phyloP scores from a whole-genome alignment of 345 rosid species.

The Arabis alpina region DNA sequence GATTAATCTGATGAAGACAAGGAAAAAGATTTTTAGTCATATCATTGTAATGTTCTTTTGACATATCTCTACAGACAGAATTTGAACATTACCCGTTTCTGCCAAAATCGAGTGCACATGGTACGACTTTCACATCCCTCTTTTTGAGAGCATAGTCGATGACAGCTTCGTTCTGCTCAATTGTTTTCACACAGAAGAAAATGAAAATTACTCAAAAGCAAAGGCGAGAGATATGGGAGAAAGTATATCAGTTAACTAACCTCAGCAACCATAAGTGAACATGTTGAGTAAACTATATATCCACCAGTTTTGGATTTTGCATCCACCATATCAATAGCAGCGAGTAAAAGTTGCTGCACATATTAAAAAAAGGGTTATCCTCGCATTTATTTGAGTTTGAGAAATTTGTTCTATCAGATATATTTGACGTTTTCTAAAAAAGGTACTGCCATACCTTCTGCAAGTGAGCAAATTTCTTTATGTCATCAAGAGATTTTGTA shows the following conservation, averaged over 20 bases:
- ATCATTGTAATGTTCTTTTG: neutral
- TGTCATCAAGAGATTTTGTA: slow-evolving; percentile 81
- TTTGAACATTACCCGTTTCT: slow-evolving; percentile 58
- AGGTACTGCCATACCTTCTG: slow-evolving; percentile 67
- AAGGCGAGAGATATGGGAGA: neutral
- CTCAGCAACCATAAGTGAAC: slow-evolving; percentile 89
- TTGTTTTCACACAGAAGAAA: neutral
- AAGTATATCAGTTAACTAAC: slow-evolving; percentile 44
- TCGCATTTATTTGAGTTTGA: neutral
- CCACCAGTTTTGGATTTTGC: slow-evolving; percentile 87
- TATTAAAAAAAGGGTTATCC: neutral
- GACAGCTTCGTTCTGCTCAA: slow-evolving; percentile 81
- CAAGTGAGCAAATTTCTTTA: slow-evolving; percentile 72
- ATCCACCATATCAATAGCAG: slow-evolving; percentile 91
- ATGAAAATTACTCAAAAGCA: slow-evolving; percentile 16
- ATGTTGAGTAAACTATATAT: slow-evolving; percentile 85
- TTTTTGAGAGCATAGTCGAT: slow-evolving; percentile 80
- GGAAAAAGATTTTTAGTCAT: slow-evolving; percentile 17
- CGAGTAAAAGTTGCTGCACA: slow-evolving; percentile 77
- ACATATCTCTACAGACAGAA: slow-evolving; percentile 6
- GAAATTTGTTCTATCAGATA: slow-evolving; percentile 37
- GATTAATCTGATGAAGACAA: slow-evolving; percentile 48
- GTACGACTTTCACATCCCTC: slow-evolving; percentile 85
- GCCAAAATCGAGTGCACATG: slow-evolving; percentile 84
- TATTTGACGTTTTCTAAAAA: slow-evolving; percentile 47